phyloP scores from a whole-genome alignment of 2,329 filamentous ascomycete genomes.

The Monosporascus sp. region DNA sequence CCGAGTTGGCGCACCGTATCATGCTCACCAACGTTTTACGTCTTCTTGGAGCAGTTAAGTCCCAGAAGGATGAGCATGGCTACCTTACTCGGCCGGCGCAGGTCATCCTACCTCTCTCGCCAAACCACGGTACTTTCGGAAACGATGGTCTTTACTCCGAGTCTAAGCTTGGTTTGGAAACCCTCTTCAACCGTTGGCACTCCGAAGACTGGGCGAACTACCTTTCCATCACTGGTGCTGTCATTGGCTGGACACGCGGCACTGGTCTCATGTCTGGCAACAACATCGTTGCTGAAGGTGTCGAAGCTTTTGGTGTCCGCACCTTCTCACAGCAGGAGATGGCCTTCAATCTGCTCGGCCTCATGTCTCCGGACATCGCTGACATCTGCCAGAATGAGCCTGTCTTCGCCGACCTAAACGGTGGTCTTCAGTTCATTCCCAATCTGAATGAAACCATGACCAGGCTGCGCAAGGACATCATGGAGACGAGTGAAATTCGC shows the following conservation, averaged over 20 bases:
- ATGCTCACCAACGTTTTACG: slow-evolving; percentile 97
- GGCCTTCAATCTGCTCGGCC: slow-evolving; percentile 95
- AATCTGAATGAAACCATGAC: slow-evolving; percentile 94
- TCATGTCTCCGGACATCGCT: slow-evolving; percentile 91
- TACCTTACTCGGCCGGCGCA: slow-evolving; percentile 96
- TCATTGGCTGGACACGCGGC: slow-evolving; percentile 98
- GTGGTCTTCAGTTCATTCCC: slow-evolving; percentile 94
- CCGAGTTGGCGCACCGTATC: slow-evolving; percentile 95
- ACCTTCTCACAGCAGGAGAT: slow-evolving; percentile 99
- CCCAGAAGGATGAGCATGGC: slow-evolving; percentile 78
- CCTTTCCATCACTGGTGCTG: slow-evolving; percentile 94
- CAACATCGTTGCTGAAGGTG: slow-evolving; percentile 94
- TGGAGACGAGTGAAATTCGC: slow-evolving; percentile 89
- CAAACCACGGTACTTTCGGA: slow-evolving; percentile 97
- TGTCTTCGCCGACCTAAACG: slow-evolving; percentile 95
- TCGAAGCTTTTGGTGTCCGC: slow-evolving; percentile 92
- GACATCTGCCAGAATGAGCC: slow-evolving; percentile 94
- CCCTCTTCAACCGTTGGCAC: slow-evolving; percentile 97
- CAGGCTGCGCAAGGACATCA: slow-evolving; percentile 87
- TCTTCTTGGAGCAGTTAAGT: slow-evolving; percentile 84
- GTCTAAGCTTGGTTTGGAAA: slow-evolving; percentile 95
- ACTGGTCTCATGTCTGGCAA: slow-evolving; percentile 97
- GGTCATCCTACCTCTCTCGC: slow-evolving; percentile 90
- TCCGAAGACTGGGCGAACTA: slow-evolving; percentile 97
- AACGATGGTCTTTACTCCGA: slow-evolving; percentile 98